Evolutionary conservation across 345 rosid species (phyloP), one percentile per base, ranked within the genome.

Genomic region (Ceriops zippeliana): DNA sequence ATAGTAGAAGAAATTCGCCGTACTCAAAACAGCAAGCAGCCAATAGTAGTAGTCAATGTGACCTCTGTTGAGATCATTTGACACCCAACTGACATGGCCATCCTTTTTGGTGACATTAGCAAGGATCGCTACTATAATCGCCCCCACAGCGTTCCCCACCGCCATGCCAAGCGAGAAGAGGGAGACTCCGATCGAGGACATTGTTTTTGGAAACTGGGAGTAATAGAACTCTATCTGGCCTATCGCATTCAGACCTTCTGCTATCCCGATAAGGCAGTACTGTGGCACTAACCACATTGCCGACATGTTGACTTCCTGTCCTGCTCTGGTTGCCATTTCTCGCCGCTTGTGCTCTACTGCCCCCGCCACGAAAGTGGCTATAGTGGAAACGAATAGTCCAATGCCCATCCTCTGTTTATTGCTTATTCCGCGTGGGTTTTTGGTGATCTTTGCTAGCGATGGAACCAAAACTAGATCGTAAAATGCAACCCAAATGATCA

Each of bases 221-320:
- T 82, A 87, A 37, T 79, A 87, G 51, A 85, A 87, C 59, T 87
- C 85, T 3, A 83, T 74, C 35, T 83, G 92, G 32, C 86, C 86
- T 9, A 85, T 85, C 16, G 79, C 83, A 47, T 72, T 80, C 13
- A 85, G 73, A 1, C 73, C 89, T 74, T 87, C 86, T 0, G 81
- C 85, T 21, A 85, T 11, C n/a, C 89, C 89, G 0, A 21, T 24
- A 6, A 87, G 72, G 75, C 78, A 62, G 32, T 85, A 30, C 24
- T 87, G 83, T 6, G 83, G 82, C 37, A 82, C 70, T 1, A 85
- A 34, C 89, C 89, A 85, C 79, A 58, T 69, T 0, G 85, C 89
- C 0, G 86, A 73, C 81, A 85, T 80, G 57, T 69, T 31, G 10
- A 81, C 61, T 0, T 17, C 66, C 1, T 77, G 64, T 10, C 85